Evolutionary conservation across 768 basidiomycete genomes (phyloP), one percentile per base, ranked within the genome.

Genomic region (Infundibulicybe gibba): DNA sequence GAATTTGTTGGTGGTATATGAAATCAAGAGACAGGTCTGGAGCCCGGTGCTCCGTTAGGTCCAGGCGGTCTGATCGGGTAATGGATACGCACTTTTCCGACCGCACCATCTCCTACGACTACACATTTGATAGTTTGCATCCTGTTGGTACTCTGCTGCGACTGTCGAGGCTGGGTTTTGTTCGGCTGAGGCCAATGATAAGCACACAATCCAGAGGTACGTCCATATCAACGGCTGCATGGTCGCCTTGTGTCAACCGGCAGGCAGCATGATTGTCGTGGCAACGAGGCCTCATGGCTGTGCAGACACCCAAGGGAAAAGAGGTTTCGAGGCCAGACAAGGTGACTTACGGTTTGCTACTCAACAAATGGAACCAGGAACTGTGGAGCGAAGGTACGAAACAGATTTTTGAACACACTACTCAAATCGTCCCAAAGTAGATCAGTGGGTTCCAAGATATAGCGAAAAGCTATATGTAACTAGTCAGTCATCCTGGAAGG

Each of bases 101-200:
- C 93, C 59, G 93, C 93, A 85, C 93, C 94, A 76, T 95, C 94
- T 62, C 93, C 93, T 55, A 95, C 94, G 47, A 94, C 94, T 63
- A 95, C 93, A 69, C 93, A 94, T 73, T 97, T 95, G 67, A 95
- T 97, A 46, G 94, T 97, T 66, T 97, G 93, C 93, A 95, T 95
- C 50, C 61, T 68, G 65, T 40, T 19, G 47, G 43, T 39, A 43
- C 49, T 52, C 53, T 52, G 51, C 19, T 35, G 48, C 39, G 42
- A 53, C 43, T 41, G 45, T 42, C 48, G 46, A 47, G 43, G 45
- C 33, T 47, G 49, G 46, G 38, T 25, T 43, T 48, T 15, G 15
- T 11, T 44, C 15, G 48, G 43, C 54, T 57, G 54, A 34, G 41
- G 45, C 20, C 40, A 15, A 43, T 41, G 12, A 53, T 60, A 54